These are phyloP conservation scores for Pythium plurisporium DNA, from an alignment of 352 stramenopile genomes.

Conservation along the genomic window DNA sequence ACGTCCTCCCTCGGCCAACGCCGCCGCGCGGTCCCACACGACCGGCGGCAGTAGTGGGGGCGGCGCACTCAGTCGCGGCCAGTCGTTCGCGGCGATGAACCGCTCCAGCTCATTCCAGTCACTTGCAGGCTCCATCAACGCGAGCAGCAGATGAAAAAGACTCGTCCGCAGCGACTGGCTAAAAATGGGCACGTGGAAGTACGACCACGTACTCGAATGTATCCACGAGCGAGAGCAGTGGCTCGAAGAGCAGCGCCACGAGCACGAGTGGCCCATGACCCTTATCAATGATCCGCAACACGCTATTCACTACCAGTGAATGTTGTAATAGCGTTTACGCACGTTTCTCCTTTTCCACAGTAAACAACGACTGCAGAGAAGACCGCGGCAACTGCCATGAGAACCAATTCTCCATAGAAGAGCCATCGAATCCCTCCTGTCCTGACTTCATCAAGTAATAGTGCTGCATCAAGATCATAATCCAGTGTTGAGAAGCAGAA, in stretches of 20 bases:
- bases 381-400: no score
- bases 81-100: not conserved
- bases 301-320: no score
- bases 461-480: no score
- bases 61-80: not conserved
- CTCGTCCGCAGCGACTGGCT: conserved; percentile 44
- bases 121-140: conserved; percentile 66
- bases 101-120: conserved; percentile 37
- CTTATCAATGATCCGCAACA: no score
- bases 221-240: conserved; percentile 54
- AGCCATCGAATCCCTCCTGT: no score
- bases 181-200: conserved; percentile 77
- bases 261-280: conserved; percentile 62
- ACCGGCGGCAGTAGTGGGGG: not conserved
- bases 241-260: conserved; percentile 46
- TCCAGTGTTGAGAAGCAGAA: no score
- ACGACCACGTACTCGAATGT: conserved; percentile 51
- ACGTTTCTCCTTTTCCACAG: no score
- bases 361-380: no score
- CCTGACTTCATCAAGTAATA: no score
- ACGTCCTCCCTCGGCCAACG: conserved; percentile 16
- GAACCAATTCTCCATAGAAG: no score
- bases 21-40: conserved; percentile 15
- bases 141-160: conserved; percentile 85
- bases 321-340: no score